Percentiles rank a stretch among this genome's conserved stretches.
phyloP scores from a whole-genome alignment of 768 basidiomycete species.

The Rhodotorula paludigena region DNA sequence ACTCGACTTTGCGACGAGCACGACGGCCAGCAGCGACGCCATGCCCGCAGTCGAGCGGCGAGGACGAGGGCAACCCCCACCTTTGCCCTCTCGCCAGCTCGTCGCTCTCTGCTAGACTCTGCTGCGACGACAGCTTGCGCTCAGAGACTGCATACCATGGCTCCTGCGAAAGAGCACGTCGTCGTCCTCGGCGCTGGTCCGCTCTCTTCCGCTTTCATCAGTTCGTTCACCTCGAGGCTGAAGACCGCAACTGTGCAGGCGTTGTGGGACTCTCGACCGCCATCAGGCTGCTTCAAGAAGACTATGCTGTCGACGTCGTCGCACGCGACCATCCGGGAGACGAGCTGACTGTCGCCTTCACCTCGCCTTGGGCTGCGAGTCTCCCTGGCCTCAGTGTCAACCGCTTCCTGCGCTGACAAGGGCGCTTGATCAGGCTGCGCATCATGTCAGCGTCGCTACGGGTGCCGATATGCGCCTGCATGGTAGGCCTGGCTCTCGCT shows the following conservation, averaged over 20 bases:
- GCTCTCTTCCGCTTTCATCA: slow-evolving; percentile 7
- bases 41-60: background rate
- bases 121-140: background rate
- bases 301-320: slow-evolving; percentile 63
- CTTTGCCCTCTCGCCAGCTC: background rate
- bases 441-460: slow-evolving; percentile 61
- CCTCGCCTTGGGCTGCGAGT: slow-evolving; percentile 76
- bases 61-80: background rate
- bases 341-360: slow-evolving; percentile 66
- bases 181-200: slow-evolving; percentile 52
- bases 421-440: slow-evolving; percentile 60
- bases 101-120: background rate
- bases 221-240: slow-evolving; percentile 3
- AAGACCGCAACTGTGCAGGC: slow-evolving; percentile 51
- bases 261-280: slow-evolving; percentile 75
- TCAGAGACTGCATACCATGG: background rate
- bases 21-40: slow-evolving; percentile 38
- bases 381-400: background rate
- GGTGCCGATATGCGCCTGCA: slow-evolving; percentile 56
- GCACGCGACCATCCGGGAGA: slow-evolving; percentile 70
- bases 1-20: slow-evolving; percentile 37
- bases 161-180: slow-evolving; percentile 15
- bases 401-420: background rate
- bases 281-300: slow-evolving; percentile 61
- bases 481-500: slow-evolving; percentile 51